phyloP scores from a whole-genome alignment of 2,329 filamentous ascomycete species.

The Hymenotorrendiella dingleyae region DNA sequence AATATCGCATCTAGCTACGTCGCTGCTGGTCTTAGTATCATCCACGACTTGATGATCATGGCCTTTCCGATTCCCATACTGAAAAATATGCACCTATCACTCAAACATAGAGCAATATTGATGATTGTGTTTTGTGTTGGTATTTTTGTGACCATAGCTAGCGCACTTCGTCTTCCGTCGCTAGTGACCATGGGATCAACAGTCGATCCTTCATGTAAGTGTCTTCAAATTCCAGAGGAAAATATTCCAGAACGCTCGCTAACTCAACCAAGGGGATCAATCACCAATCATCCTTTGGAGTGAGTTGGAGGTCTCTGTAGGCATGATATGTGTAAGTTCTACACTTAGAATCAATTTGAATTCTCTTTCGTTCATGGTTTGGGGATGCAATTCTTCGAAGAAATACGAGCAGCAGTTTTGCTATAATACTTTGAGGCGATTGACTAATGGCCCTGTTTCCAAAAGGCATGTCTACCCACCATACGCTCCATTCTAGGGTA shows the following conservation, averaged over 20 bases:
- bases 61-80: conserved; percentile 9
- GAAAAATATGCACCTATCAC: conserved; percentile 2
- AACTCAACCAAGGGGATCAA: neutral
- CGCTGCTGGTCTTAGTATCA: conserved; percentile 6
- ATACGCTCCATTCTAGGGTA: no score
- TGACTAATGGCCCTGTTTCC: no score
- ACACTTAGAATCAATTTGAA: no score
- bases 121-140: conserved; percentile 12
- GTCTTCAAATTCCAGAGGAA: neutral
- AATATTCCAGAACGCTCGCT: neutral
- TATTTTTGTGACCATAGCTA: conserved; percentile 10
- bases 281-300: neutral
- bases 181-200: conserved; percentile 5
- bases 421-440: no score
- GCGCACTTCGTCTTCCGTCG: conserved; percentile 6
- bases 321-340: neutral
- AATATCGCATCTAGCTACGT: conserved; percentile 1
- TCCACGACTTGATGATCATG: conserved; percentile 10
- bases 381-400: no score
- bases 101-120: conserved; percentile 6
- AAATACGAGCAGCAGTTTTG: no score
- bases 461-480: no score
- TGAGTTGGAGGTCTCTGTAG: neutral
- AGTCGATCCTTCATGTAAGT: conserved; percentile 13
- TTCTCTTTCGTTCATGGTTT: no score